Conservation (phyloP, 192 early-diverging fungal species). For the Chytriomyces confervae region DNA sequence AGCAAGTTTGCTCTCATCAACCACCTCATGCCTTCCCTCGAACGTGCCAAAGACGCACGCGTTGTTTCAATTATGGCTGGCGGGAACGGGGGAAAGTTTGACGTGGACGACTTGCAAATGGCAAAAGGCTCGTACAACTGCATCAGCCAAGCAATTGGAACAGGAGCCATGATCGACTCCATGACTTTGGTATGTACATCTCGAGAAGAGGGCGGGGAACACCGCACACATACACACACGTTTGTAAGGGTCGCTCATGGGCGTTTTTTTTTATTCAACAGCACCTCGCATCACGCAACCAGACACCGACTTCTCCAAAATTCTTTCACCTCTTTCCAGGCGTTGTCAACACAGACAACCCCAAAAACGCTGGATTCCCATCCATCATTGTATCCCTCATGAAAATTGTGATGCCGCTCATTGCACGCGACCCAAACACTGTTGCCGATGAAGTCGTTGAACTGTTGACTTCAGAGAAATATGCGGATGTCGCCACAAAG, state of each 20-base stretch:
- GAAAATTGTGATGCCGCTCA: conserved; percentile 26
- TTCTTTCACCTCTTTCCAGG: conserved; percentile 42
- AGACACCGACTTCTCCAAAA: conserved; percentile 5
- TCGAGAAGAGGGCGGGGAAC: background rate
- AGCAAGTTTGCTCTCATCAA: conserved; percentile 29
- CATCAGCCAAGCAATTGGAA: conserved; percentile 15
- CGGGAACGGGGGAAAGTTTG: conserved; percentile 18
- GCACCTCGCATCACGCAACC: conserved; percentile 21
- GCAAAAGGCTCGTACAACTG: conserved; percentile 18
- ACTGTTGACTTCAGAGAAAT: background rate
- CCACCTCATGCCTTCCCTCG: conserved; percentile 5
- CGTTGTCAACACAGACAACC: conserved; percentile 37
- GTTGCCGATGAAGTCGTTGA: conserved; percentile 27
- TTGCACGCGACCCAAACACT: conserved; percentile 10
- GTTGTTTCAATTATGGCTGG: conserved; percentile 28
- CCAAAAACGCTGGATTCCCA: conserved; percentile 26
- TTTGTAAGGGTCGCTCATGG: background rate
- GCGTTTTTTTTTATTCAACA: background rate
- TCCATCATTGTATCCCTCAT: background rate
- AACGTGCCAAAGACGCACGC: background rate
- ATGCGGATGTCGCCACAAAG: background rate
- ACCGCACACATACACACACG: background rate
- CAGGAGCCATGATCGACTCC: conserved; percentile 22
- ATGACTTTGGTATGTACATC: conserved; percentile 28
- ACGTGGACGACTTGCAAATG: conserved; percentile 30